Base-by-base conservation (phyloP, 495 filamentous ascomycete species). In the Daldinia bambusicola region DNA sequence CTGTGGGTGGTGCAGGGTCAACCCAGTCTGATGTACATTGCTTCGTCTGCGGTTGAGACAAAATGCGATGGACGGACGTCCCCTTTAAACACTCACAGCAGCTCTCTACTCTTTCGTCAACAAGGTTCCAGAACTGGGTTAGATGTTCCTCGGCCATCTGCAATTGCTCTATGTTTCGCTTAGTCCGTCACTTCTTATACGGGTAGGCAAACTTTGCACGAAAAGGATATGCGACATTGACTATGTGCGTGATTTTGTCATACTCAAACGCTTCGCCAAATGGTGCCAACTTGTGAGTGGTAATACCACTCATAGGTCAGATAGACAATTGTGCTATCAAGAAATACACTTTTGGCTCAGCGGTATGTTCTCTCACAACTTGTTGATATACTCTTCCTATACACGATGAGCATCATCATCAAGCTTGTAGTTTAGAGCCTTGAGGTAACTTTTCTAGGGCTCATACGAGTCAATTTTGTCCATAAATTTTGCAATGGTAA, bases 1-100 rank as follows among this genome's bases (percentile, higher is more conserved):
- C 70, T 66, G 55, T 1, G 6, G 30, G 14, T 32, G 66, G n/a
- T 40, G 40, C 55, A 32, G 82, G 79, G 38, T 83, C 82, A 22
- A 80, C 75, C 84, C 85, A 88, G 31, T 81, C 80, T 2, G 82
- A 78, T 0, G 86, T 89, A 13, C 86, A 78, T 50, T 83, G 80
- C 6, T 87, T 48, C 8, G 63, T 72, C 12, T 80, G 77, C 0
- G 67, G 32, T 18, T 78, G 70, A n/a, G 78, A 72, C 8, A 85
- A 70, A 1, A 82, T 30, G 13, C 43, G 38, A 8, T 61, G 9
- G 0, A 77, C n/a, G 4, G 75, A 72, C 1, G 70, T 75, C 38
- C 16, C 74, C 2, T 37, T 56, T 14, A 70, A 48, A 52, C 37
- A n/a, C 74, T 2, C 34, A 53, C 14, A 70, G 48, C 26, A 26